phyloP scores from a whole-genome alignment of 331 rosid genomes.

The Cydonia oblonga region DNA sequence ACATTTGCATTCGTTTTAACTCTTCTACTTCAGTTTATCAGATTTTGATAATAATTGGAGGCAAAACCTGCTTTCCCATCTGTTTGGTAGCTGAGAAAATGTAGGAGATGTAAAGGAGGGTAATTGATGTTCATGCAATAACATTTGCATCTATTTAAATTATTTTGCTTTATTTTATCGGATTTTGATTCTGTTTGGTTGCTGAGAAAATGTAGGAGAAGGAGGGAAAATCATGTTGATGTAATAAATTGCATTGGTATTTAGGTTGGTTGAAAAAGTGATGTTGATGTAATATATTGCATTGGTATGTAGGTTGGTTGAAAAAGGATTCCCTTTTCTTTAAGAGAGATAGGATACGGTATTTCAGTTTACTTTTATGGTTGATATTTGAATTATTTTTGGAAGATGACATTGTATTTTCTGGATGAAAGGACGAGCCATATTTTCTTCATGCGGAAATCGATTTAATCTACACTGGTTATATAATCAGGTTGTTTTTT shows the following conservation, averaged over 20 bases:
- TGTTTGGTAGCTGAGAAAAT: neutral
- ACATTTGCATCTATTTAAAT: no score
- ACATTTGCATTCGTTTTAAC: neutral
- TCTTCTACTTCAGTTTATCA: neutral
- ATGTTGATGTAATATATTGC: neutral
- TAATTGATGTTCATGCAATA: neutral
- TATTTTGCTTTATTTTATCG: no score
- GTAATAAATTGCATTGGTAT: neutral
- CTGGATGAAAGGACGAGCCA: neutral
- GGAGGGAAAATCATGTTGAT: no score
- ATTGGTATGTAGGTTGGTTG: neutral
- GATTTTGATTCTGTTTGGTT: no score
- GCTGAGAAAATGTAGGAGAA: no score
- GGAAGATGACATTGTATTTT: neutral
- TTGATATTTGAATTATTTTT: neutral
- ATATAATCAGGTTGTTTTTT: neutral
- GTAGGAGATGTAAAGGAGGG: neutral
- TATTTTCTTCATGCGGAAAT: neutral
- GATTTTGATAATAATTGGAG: neutral
- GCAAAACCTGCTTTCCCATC: neutral
- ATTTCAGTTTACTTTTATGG: neutral
- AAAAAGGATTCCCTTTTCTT: neutral
- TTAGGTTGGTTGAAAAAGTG: neutral
- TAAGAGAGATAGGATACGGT: neutral
- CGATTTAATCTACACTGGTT: neutral